phyloP scores from a whole-genome alignment of 2,329 filamentous ascomycete genomes.

The Ophiostoma novo-ulmi region DNA sequence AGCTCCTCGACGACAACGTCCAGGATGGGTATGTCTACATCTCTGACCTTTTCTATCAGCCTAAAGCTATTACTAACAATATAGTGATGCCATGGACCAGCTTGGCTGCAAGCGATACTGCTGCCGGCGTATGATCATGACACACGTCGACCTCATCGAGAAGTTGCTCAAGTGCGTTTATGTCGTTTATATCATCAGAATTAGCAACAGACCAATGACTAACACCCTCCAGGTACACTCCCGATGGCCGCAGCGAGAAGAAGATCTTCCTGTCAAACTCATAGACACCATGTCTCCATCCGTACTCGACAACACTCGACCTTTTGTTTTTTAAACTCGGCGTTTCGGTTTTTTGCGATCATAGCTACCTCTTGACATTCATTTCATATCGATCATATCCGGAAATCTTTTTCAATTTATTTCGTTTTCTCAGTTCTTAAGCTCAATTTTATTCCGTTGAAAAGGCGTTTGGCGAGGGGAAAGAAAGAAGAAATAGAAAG shows the following conservation, averaged over 20 bases:
- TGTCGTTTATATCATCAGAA: not conserved
- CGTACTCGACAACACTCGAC: not conserved
- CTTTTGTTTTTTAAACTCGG: not conserved
- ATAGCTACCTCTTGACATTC: not conserved
- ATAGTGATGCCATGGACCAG: constrained; percentile 90
- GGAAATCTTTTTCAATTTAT: not conserved
- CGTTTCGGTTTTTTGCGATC: constrained; percentile 8
- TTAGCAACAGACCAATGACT: constrained; percentile 1
- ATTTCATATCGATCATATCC: not conserved
- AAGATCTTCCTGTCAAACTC: constrained; percentile 41
- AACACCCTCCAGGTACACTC: constrained; percentile 49
- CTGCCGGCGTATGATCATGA: constrained; percentile 99
- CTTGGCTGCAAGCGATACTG: constrained; percentile 94
- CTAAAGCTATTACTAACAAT: not conserved
- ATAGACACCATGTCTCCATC: constrained; percentile 14
- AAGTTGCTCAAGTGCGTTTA: constrained; percentile 81
- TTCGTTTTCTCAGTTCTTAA: not conserved
- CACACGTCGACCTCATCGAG: constrained; percentile 97
- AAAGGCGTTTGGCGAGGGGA: not conserved
- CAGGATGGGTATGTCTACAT: constrained; percentile 60
- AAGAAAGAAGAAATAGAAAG: not conserved
- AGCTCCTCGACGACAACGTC: constrained; percentile 73
- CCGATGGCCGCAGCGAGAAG: constrained; percentile 59
- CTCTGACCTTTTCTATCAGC: not conserved
- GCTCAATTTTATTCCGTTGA: not conserved